Evolutionary conservation across 164 flowering plant genomes (phyloP).

Genomic region (Pachysandra terminalis): DNA sequence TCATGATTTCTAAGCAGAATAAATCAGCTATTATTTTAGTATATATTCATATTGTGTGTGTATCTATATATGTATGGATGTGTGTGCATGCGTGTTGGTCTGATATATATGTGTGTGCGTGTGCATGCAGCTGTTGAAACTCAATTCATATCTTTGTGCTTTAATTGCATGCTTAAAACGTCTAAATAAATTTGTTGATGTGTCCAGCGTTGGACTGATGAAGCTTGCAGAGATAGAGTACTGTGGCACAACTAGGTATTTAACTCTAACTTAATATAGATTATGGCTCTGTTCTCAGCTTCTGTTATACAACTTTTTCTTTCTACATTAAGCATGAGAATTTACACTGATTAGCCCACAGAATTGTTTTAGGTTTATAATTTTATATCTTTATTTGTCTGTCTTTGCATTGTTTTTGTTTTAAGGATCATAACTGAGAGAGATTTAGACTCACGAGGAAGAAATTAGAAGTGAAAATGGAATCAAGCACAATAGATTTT

Average conservation of each 20-base stretch:
- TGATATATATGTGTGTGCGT: neutral
- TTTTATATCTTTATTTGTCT: neutral
- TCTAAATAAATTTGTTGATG: slow-evolving; percentile 15
- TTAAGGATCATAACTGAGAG: neutral
- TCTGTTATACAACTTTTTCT: neutral
- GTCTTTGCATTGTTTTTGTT: neutral
- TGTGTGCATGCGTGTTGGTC: too few relatives aligned
- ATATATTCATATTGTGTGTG: too few relatives aligned
- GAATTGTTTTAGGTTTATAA: too few relatives aligned
- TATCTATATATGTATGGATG: neutral
- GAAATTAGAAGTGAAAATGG: neutral
- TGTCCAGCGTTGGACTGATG: slow-evolving; percentile 75
- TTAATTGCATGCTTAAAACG: neutral
- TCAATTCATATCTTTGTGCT: neutral
- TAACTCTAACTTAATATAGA: neutral
- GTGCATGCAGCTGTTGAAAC: neutral
- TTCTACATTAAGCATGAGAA: neutral
- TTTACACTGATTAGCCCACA: too few relatives aligned
- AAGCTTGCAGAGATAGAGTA: slow-evolving; percentile 92
- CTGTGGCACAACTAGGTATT: slow-evolving; percentile 93
- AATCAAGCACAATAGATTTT: too few relatives aligned
- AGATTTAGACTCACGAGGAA: neutral
- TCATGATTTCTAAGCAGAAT: neutral
- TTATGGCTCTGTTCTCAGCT: neutral
- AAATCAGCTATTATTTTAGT: too few relatives aligned